These are phyloP conservation scores for Malbranchea cinnamomea DNA, from an alignment of 2,329 filamentous ascomycete species.

Conservation along the genomic window DNA sequence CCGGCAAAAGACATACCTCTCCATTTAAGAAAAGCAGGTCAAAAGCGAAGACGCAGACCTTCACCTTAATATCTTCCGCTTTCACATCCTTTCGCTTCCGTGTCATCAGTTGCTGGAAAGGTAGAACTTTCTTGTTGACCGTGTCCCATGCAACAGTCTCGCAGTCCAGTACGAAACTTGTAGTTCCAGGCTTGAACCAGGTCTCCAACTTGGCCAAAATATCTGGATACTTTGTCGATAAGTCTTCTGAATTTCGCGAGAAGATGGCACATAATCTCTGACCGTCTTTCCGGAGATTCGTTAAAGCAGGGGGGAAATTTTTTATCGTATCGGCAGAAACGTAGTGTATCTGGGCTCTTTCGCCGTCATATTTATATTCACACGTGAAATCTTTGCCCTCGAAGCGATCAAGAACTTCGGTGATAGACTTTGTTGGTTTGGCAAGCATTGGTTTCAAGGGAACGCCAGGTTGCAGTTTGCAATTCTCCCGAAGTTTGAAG, in stretches of 20 bases:
- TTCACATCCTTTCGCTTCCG: constrained; percentile 96
- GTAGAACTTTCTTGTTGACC: constrained; percentile 85
- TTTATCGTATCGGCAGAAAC: constrained; percentile 65
- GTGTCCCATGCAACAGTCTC: constrained; percentile 96
- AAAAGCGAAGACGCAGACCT: constrained; percentile 94
- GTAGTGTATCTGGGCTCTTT: constrained; percentile 96
- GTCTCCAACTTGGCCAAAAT: constrained; percentile 73
- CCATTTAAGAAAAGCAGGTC: constrained; percentile 90
- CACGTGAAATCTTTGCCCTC: constrained; percentile 93
- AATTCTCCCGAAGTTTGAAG: constrained; percentile 63
- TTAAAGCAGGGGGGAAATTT: constrained; percentile 49
- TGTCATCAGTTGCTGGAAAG: constrained; percentile 97
- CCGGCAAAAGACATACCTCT: constrained; percentile 35
- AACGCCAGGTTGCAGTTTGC: constrained; percentile 84
- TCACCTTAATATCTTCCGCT: constrained; percentile 85
- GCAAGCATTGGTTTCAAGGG: constrained; percentile 97
- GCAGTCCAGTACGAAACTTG: constrained; percentile 95
- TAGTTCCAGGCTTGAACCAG: constrained; percentile 82
- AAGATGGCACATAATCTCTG: constrained; percentile 81
- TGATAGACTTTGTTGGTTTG: constrained; percentile 95
- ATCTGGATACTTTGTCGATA: constrained; percentile 96
- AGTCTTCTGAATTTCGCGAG: constrained; percentile 89
- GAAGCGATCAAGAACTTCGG: constrained; percentile 91
- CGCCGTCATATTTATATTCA: constrained; percentile 98
- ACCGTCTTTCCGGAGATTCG: constrained; percentile 46